A percentile compares a stretch with the other conserved stretches of the same genome.
Evolutionary conservation across 2,329 filamentous ascomycete species (phyloP).

Genomic region (Xylariaceae sp.): DNA sequence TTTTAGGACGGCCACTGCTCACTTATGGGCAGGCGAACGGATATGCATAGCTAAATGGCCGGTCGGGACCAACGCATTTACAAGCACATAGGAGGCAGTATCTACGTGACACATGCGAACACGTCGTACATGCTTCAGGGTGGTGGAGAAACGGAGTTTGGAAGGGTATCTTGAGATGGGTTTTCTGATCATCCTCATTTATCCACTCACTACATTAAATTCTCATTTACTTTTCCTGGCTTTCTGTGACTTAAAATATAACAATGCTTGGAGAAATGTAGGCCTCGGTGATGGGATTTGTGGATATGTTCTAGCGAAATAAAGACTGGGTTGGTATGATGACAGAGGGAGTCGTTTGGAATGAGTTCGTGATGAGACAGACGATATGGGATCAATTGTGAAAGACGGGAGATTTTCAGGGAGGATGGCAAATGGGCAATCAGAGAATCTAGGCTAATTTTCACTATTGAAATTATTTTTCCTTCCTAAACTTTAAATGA

Average conservation of each 20-base stretch:
- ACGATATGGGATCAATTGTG: not conserved
- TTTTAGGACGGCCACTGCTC: conserved; percentile 10
- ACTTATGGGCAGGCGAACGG: conserved; percentile 12
- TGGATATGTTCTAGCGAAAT: not conserved
- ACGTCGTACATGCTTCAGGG: conserved; percentile 7
- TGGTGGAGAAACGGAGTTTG: conserved; percentile 15
- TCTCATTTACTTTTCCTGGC: not conserved
- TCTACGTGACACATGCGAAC: conserved; percentile 10
- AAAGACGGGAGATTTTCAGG: not conserved
- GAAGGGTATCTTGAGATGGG: not conserved
- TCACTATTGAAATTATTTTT: not conserved
- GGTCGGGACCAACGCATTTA: conserved; percentile 27
- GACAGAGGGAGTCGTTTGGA: not conserved
- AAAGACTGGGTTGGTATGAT: not conserved
- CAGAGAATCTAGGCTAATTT: not conserved
- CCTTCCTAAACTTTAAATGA: not conserved
- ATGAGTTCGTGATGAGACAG: conserved; percentile 3
- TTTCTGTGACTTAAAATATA: not conserved
- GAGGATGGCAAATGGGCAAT: not conserved
- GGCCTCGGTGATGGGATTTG: not conserved
- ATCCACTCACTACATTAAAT: conserved; percentile 21
- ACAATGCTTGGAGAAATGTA: not conserved
- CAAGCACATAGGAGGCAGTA: conserved; percentile 17
- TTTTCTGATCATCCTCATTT: conserved; percentile 9
- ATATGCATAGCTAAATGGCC: conserved; percentile 25